Percentiles rank a stretch among this genome's conserved stretches.
Evolutionary conservation across 192 early-diverging fungal genomes (phyloP).

Genomic region (Gryganskiella cystojenkinii): DNA sequence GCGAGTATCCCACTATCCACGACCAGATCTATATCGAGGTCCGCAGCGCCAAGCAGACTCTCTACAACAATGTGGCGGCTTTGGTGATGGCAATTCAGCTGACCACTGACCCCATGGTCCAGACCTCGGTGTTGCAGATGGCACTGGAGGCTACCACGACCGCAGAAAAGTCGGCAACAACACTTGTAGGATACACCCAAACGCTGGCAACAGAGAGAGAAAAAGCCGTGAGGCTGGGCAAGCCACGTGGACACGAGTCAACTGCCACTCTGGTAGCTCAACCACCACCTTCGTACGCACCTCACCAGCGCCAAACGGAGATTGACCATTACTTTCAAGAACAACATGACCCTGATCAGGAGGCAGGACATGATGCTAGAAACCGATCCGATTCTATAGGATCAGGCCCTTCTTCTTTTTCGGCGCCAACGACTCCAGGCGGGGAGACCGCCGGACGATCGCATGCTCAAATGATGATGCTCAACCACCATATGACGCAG

Average conservation of each 20-base stretch:
- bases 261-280: conserved; percentile 31
- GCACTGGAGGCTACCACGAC: conserved; percentile 59
- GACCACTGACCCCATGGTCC: conserved; percentile 68
- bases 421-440: conserved; percentile 31
- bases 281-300: conserved; percentile 9
- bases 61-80: conserved; percentile 73
- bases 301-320: conserved; percentile 18
- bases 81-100: conserved; percentile 68
- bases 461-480: conserved; percentile 18
- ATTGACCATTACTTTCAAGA: conserved; percentile 43
- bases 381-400: conserved; percentile 32
- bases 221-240: conserved; percentile 48
- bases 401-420: conserved; percentile 25
- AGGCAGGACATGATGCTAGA: conserved; percentile 23
- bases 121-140: conserved; percentile 62
- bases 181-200: conserved; percentile 61
- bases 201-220: conserved; percentile 65
- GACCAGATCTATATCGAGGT: conserved; percentile 60
- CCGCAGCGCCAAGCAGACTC: conserved; percentile 65
- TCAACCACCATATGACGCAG: conserved; percentile 14
- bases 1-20: conserved; percentile 43
- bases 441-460: conserved; percentile 31
- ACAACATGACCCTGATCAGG: conserved; percentile 18
- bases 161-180: conserved; percentile 66
- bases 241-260: conserved; percentile 40